Evolutionary conservation across 2,329 filamentous ascomycete genomes (phyloP), one percentile per base, ranked within the genome.

Genomic region (Penicillium aurantiogriseum): DNA sequence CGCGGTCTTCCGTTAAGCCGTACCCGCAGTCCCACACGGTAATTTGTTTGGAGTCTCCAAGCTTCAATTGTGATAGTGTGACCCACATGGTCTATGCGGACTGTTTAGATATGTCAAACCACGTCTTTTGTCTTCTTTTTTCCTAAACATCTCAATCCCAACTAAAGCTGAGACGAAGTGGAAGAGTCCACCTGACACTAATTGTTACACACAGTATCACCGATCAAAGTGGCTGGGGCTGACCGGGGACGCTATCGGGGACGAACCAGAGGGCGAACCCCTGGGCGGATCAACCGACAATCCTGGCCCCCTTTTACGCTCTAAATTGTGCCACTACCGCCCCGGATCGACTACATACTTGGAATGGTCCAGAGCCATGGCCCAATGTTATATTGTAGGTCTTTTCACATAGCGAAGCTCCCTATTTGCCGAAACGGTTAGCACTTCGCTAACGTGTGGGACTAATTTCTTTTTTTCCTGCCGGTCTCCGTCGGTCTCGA

Each of bases 271-370:
- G 53, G 44, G 38, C 5, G 36, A 57, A 67, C 64, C 69, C 68
- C 69, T 72, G 69, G 67, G 67, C 68, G 63, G 67, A 72, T 72
- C 70, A 70, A 57, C 62, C 63, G 49, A 63, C 46, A 54, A 61
- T 63, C 61, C 46, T 56, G 44, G 47, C 38, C 48, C 45, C 60
- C 56, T 58, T 59, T 52, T 58, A 58, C 49, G 49, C 56, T 54
- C 48, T 56, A 50, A 56, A 58, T 46, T 58, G 58, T 61, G 63
- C 64, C 64, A 67, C 63, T 67, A 60, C 64, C 63, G 62, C 62
- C 63, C 62, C 61, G 59, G 67, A 66, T 70, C 67, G 64, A 61
- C 63, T 67, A 55, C 23, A 23, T 23, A 23, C 23, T 38, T 21
- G 8, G 53, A 56, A 57, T 49, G 42, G 51, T 47, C 42, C 45